Evolutionary conservation across 805 yeast genomes (phyloP), one percentile per base, ranked within the genome.

Genomic region (Babjeviella inositovora): DNA sequence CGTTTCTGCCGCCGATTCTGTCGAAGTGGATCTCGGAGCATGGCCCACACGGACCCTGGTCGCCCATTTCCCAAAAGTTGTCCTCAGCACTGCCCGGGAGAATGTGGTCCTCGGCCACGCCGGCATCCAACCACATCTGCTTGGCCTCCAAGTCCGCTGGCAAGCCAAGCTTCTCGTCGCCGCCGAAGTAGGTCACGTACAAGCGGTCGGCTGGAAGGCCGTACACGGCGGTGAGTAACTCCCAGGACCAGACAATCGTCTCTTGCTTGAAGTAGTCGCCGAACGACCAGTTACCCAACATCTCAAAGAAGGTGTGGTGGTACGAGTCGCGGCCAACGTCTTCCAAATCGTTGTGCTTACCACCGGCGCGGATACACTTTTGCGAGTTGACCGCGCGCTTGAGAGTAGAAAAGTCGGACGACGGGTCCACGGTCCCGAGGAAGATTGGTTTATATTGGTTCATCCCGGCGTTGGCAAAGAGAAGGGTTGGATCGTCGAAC

Each of bases 51-150:
- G 99, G 99, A 35, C 99, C 99, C 59, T 87, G 97, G 45, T 92
- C 99, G 40, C 99, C 99, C 99, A 90, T 90, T 60, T 90, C 99
- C 99, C 99, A 90, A 53, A 90, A 90, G 56, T 90, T 90, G 49
- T 90, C 99, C 43, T 71, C 59, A 25, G 73, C 79, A 35, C 72
- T 57, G 28, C 99, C 99, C 11, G 95, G 93, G 35, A 90, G 58
- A 37, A 90, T 87, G 46, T 84, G 97, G 45, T 74, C 85, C 36
- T 81, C 94, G 16, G 73, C 63, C 26, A 87, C 92, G 38, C 99
- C 99, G 19, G 76, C 77, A 18, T 62, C 68, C 32, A 58, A 55
- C 99, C 99, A 90, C 32, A 68, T 55, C 39, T 76, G 57, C 47
- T 79, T 79, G 25, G 97, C 95, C 53, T 90, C 98, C 30, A 79